Evolutionary conservation across 768 basidiomycete species (phyloP).

Genomic region (Boletus reticulatus): DNA sequence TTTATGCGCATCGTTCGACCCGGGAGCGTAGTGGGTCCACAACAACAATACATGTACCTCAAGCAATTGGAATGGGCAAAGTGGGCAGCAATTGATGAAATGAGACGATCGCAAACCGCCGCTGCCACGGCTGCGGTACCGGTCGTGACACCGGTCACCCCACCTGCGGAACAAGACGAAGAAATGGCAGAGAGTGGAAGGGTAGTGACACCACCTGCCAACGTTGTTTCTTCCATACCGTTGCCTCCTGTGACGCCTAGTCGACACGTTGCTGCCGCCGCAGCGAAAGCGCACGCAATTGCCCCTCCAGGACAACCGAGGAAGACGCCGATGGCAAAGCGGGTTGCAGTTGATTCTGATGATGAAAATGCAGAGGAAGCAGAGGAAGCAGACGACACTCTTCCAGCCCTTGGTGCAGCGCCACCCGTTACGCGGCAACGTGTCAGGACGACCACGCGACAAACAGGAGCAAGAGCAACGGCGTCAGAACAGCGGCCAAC

Average conservation of each 20-base stretch:
- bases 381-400: constrained; percentile 54
- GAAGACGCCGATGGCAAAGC: constrained; percentile 83
- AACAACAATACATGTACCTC: constrained; percentile 93
- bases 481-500: constrained; percentile 72
- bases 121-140: constrained; percentile 39
- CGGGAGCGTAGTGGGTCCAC: constrained; percentile 88
- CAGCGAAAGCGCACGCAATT: constrained; percentile 68
- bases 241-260: constrained; percentile 81
- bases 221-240: constrained; percentile 21
- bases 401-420: constrained; percentile 59
- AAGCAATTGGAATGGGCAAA: constrained; percentile 93
- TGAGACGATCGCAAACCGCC: constrained; percentile 47
- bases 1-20: constrained; percentile 98
- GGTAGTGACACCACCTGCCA: constrained; percentile 24
- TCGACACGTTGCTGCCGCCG: constrained; percentile 67
- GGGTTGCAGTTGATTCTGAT: constrained; percentile 63
- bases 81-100: constrained; percentile 87
- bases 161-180: constrained; percentile 75
- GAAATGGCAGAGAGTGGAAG: constrained; percentile 50
- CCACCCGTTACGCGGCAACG: constrained; percentile 38
- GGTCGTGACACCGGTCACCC: constrained; percentile 72
- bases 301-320: constrained; percentile 81
- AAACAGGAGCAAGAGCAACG: constrained; percentile 47
- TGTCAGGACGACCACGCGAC: constrained; percentile 37
- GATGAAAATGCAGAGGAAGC: constrained; percentile 55